A percentile compares a stretch with the other conserved stretches of the same genome.
These are phyloP conservation scores for Mucor ambiguus DNA, from an alignment of 371 early-diverging fungal genomes.

Conservation along the genomic window DNA sequence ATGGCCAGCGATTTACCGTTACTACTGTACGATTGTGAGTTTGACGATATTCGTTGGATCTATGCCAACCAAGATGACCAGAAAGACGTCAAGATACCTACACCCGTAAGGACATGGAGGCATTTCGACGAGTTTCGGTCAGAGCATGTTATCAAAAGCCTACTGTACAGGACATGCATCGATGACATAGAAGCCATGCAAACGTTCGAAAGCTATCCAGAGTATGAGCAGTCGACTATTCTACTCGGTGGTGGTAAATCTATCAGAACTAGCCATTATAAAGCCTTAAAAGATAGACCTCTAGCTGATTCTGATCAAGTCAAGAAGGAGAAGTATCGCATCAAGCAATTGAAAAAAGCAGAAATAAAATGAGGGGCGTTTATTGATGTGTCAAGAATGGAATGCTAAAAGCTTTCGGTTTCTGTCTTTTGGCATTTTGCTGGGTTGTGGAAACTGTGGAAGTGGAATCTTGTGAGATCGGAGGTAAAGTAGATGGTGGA, in stretches of 20 bases:
- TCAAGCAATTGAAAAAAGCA: constrained; percentile 35
- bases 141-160: constrained; percentile 45
- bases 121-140: constrained; percentile 55
- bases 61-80: constrained; percentile 31
- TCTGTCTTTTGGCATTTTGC: neutral
- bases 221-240: constrained; percentile 11
- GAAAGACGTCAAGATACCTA: constrained; percentile 6
- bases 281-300: constrained; percentile 29
- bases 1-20: constrained; percentile 88
- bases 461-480: neutral
- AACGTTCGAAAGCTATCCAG: neutral
- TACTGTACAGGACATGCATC: constrained; percentile 38
- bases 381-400: constrained; percentile 14
- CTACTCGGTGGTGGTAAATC: constrained; percentile 43
- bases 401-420: neutral
- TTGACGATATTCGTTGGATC: constrained; percentile 59
- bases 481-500: neutral
- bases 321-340: constrained; percentile 46
- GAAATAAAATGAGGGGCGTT: constrained; percentile 4
- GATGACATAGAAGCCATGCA: constrained; percentile 9
- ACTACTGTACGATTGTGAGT: constrained; percentile 89
- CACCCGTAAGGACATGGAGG: constrained; percentile 39
- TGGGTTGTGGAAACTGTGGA: neutral
- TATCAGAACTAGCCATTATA: constrained; percentile 27
- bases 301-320: constrained; percentile 47